A percentile compares a stretch with the other conserved stretches of the same genome.
These are phyloP conservation scores for Porodaedalea pini DNA, from an alignment of 1,284 basidiomycete species.

Conservation along the genomic window DNA sequence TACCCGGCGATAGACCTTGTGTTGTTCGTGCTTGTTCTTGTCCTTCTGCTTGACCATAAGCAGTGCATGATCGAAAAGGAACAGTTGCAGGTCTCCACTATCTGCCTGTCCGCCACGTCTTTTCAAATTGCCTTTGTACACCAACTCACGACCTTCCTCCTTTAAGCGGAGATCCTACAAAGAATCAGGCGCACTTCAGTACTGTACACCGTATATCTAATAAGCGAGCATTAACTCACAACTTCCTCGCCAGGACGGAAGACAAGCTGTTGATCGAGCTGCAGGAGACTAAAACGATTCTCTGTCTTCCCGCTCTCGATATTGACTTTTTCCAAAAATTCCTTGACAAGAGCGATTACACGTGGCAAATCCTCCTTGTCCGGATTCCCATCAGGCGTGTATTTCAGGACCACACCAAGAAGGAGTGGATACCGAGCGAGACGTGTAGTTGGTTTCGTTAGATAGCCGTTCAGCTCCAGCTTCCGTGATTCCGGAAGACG, in stretches of 20 bases:
- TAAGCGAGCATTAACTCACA: constrained; percentile 42
- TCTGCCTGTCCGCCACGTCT: constrained; percentile 82
- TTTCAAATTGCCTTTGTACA: constrained; percentile 93
- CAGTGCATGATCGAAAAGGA: constrained; percentile 96
- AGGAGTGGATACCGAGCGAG: constrained; percentile 94
- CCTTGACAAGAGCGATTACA: constrained; percentile 77
- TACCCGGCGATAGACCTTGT: constrained; percentile 91
- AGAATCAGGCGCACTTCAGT: not conserved
- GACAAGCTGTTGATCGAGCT: constrained; percentile 84
- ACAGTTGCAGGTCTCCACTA: constrained; percentile 86
- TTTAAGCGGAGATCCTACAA: constrained; percentile 78
- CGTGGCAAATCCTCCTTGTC: constrained; percentile 83
- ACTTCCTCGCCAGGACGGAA: constrained; percentile 86
- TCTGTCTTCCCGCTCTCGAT: constrained; percentile 89
- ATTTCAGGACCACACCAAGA: constrained; percentile 89
- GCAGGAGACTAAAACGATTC: constrained; percentile 89
- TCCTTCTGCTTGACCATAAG: constrained; percentile 89
- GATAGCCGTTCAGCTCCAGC: constrained; percentile 95
- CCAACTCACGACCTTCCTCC: constrained; percentile 86
- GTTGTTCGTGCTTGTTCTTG: constrained; percentile 90
- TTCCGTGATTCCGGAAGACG: constrained; percentile 93
- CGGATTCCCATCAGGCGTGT: constrained; percentile 87
- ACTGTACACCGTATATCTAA: not conserved
- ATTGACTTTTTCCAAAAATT: constrained; percentile 88
- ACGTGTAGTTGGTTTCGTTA: constrained; percentile 97